Percentiles rank a stretch among this genome's conserved stretches.
Evolutionary conservation across 2,329 filamentous ascomycete genomes (phyloP).

Genomic region (Dryadomyces sulphureus): DNA sequence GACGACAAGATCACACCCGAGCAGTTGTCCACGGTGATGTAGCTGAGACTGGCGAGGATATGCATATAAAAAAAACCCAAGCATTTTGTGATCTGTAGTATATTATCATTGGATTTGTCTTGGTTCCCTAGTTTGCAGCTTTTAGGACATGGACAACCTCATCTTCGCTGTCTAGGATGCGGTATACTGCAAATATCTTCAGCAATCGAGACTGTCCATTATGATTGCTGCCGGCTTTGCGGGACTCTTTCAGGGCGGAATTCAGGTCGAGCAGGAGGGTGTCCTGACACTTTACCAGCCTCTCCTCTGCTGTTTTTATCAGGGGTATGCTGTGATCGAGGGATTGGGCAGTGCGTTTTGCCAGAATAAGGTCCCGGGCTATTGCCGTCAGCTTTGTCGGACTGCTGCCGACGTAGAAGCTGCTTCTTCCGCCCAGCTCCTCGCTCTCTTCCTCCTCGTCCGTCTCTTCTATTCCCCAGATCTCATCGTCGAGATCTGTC

Average conservation of each 20-base stretch:
- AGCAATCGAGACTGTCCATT: conserved; percentile 30
- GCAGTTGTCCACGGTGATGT: conserved; percentile 39
- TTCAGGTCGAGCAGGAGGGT: conserved; percentile 41
- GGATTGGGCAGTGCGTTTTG: conserved; percentile 25
- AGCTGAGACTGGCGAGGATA: conserved; percentile 16
- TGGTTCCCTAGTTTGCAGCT: conserved; percentile 20
- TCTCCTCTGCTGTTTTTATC: conserved; percentile 35
- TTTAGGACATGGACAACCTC: conserved; percentile 37
- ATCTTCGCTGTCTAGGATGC: conserved; percentile 32
- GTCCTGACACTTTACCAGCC: conserved; percentile 36
- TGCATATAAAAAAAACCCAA: too few species aligned
- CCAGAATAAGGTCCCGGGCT: conserved; percentile 28
- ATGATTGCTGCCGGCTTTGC: conserved; percentile 20
- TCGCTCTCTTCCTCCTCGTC: conserved; percentile 19
- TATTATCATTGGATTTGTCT: too few species aligned
- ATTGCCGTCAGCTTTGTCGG: conserved; percentile 30
- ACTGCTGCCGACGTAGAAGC: conserved; percentile 26
- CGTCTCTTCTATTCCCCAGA: conserved; percentile 11
- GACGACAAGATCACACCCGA: conserved; percentile 39
- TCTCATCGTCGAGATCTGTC: conserved; percentile 10
- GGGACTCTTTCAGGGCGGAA: conserved; percentile 29
- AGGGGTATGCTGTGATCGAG: conserved; percentile 34
- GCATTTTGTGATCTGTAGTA: too few species aligned
- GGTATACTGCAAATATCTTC: conserved; percentile 38
- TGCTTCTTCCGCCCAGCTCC: conserved; percentile 16